Percentiles rank a stretch among this genome's conserved stretches.
Conservation (phyloP, 176 grass and related monocot species). For the Oryza longistaminata region DNA sequence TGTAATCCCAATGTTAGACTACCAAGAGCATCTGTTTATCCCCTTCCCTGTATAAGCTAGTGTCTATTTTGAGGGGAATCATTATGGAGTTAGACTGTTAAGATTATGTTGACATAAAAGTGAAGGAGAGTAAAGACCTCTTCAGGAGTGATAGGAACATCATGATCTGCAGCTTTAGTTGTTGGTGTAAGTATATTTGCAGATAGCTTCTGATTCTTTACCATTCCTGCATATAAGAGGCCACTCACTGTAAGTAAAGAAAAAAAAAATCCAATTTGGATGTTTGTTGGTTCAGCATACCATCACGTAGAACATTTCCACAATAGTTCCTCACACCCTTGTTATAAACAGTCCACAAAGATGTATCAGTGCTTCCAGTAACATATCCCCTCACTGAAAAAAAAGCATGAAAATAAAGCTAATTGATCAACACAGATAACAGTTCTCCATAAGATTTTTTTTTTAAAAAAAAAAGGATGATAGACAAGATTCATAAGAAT, state of each 20-base stretch:
- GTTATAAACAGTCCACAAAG: slow-evolving; percentile 89
- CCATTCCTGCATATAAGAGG: slow-evolving; percentile 58
- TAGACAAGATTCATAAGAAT: too few relatives aligned
- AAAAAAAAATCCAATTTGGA: neutral
- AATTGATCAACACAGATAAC: neutral
- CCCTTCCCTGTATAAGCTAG: neutral
- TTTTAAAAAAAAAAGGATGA: too few relatives aligned
- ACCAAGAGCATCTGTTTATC: neutral
- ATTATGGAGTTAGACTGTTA: neutral
- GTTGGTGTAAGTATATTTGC: slow-evolving; percentile 91
- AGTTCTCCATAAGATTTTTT: neutral
- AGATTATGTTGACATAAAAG: neutral
- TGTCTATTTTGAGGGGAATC: neutral
- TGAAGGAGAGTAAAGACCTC: slow-evolving; percentile 53
- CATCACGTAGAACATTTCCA: slow-evolving; percentile 80
- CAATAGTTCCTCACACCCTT: slow-evolving; percentile 90
- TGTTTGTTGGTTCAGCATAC: slow-evolving; percentile 34
- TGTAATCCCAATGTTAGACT: neutral
- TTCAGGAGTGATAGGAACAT: slow-evolving; percentile 80
- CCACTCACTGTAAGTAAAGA: slow-evolving; percentile 8
- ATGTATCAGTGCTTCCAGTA: slow-evolving; percentile 96
- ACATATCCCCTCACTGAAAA: slow-evolving; percentile 75
- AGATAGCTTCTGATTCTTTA: slow-evolving; percentile 83
- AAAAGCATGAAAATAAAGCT: neutral
- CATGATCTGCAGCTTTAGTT: slow-evolving; percentile 86